Evolutionary conservation across 2,329 filamentous ascomycete genomes (phyloP).

Genomic region (Samsoniella hepiali): DNA sequence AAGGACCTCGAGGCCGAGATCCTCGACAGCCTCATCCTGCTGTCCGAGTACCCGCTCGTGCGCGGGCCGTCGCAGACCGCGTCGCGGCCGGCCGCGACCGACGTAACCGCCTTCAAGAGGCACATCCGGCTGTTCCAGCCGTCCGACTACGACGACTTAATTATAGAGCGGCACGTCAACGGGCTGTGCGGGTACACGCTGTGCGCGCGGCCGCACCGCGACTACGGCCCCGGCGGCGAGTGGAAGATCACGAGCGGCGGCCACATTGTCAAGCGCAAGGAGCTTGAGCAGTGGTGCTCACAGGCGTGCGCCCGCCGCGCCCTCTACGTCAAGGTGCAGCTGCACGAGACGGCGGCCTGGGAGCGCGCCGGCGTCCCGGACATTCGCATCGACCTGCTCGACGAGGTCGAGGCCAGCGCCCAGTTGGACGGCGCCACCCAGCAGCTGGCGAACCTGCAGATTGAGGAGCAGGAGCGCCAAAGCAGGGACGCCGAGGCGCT

Average conservation of each 20-base stretch:
- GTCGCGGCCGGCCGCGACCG: conserved; percentile 50
- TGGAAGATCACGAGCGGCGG: conserved; percentile 62
- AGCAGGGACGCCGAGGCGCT: conserved; percentile 42
- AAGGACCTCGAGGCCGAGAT: conserved; percentile 76
- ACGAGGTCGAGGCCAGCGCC: conserved; percentile 55
- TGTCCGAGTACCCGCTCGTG: conserved; percentile 57
- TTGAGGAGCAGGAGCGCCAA: conserved; percentile 42
- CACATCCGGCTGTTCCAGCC: conserved; percentile 75
- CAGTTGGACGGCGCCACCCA: conserved; percentile 39
- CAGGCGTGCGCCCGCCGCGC: conserved; percentile 73
- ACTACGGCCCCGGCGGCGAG: conserved; percentile 54
- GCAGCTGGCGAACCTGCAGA: conserved; percentile 40
- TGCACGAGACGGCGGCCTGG: conserved; percentile 83
- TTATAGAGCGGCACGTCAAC: conserved; percentile 84
- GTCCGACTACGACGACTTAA: conserved; percentile 81
- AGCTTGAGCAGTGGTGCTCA: conserved; percentile 85
- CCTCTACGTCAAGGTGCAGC: conserved; percentile 83
- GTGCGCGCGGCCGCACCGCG: conserved; percentile 63
- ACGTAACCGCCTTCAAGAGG: conserved; percentile 62
- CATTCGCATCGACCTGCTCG: conserved; percentile 59
- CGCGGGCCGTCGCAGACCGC: conserved; percentile 37
- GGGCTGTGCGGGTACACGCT: conserved; percentile 79
- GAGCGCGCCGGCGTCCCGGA: conserved; percentile 61
- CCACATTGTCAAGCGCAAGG: conserved; percentile 66
- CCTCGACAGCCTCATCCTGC: conserved; percentile 65